phyloP scores from a whole-genome alignment of 148 eudicot species.

The Fagopyrum homotropicum region DNA sequence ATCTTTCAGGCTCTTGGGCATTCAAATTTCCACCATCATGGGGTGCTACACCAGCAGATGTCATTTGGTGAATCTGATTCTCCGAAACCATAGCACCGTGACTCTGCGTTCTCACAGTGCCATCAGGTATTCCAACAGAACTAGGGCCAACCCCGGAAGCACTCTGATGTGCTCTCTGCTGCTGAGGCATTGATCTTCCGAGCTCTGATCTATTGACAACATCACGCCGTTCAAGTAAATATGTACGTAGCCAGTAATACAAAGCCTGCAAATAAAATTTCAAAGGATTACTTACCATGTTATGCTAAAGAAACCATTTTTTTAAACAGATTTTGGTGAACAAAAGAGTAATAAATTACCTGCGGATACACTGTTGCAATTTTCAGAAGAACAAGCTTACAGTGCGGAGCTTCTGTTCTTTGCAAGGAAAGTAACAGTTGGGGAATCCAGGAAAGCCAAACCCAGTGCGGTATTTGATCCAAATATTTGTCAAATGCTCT shows the following conservation, averaged over 20 bases:
- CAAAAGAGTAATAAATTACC: slow-evolving; percentile 33
- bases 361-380: slow-evolving; percentile 86
- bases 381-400: slow-evolving; percentile 86
- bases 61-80: slow-evolving; percentile 65
- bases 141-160: slow-evolving; percentile 43
- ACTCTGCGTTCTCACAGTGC: slow-evolving; percentile 44
- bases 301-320: not conserved
- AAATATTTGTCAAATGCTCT: slow-evolving; percentile 87
- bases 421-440: slow-evolving; percentile 92
- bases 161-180: slow-evolving; percentile 89
- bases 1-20: slow-evolving; percentile 75
- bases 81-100: slow-evolving; percentile 52
- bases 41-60: slow-evolving; percentile 31
- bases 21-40: slow-evolving; percentile 68
- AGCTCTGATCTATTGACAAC: slow-evolving; percentile 92
- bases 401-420: slow-evolving; percentile 86
- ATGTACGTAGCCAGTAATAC: slow-evolving; percentile 98
- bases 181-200: slow-evolving; percentile 80
- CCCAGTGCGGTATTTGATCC: slow-evolving; percentile 97
- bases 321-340: not conserved
- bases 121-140: slow-evolving; percentile 46
- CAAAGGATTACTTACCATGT: not conserved
- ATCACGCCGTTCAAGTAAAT: slow-evolving; percentile 95
- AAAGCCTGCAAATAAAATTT: slow-evolving; percentile 47
- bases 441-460: slow-evolving; percentile 99